phyloP scores from a whole-genome alignment of 192 early-diverging fungal genomes.

The Podila clonocystis region DNA sequence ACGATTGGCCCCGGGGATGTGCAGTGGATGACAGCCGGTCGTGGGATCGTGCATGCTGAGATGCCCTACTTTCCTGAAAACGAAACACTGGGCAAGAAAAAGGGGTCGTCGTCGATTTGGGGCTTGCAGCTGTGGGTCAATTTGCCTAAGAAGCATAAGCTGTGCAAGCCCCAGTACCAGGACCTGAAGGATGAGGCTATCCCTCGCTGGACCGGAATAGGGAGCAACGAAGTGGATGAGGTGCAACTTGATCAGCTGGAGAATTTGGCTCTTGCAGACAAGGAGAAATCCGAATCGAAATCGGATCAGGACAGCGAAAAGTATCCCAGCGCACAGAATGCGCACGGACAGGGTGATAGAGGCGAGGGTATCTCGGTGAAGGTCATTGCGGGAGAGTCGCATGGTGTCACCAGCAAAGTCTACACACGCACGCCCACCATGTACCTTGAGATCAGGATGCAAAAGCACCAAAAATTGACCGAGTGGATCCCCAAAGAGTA shows the following conservation, averaged over 20 bases:
- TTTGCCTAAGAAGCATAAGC: constrained; percentile 72
- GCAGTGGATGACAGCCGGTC: constrained; percentile 80
- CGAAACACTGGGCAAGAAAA: too few relatives aligned
- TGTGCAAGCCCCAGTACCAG: constrained; percentile 72
- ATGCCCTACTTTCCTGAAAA: constrained; percentile 54
- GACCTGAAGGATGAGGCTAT: constrained; percentile 71
- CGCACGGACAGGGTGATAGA: not conserved
- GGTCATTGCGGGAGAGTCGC: constrained; percentile 85
- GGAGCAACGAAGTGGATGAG: too few relatives aligned
- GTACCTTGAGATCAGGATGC: constrained; percentile 76
- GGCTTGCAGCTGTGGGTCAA: constrained; percentile 81
- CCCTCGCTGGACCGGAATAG: constrained; percentile 49
- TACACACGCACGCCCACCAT: constrained; percentile 79
- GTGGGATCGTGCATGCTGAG: constrained; percentile 76
- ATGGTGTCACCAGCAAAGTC: constrained; percentile 70
- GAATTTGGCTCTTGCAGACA: too few relatives aligned
- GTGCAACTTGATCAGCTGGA: too few relatives aligned
- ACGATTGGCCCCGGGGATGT: constrained; percentile 64
- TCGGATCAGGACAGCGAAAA: too few relatives aligned
- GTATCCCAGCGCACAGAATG: too few relatives aligned
- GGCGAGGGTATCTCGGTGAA: constrained; percentile 66
- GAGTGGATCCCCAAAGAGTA: constrained; percentile 61
- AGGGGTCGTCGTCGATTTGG: not conserved
- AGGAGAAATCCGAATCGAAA: too few relatives aligned
- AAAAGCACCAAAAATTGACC: constrained; percentile 62